Evolutionary conservation across 2,329 filamentous ascomycete species (phyloP).

Genomic region (Epichloe hybrida): DNA sequence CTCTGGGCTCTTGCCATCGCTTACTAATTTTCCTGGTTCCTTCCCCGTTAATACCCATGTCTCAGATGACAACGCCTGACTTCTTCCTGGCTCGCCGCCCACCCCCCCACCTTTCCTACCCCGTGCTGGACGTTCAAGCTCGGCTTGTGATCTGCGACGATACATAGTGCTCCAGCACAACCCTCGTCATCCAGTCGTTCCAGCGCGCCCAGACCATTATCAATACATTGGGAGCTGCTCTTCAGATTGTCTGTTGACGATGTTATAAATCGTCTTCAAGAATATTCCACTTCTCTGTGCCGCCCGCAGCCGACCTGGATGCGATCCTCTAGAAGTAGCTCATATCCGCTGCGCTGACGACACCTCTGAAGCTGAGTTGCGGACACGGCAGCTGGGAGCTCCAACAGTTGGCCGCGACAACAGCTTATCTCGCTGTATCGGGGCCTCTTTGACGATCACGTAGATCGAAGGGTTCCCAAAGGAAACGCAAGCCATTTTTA

Average conservation of each 20-base stretch:
- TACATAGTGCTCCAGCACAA: neutral
- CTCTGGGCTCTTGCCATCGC: neutral
- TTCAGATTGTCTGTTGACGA: neutral
- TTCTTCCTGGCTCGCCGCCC: neutral
- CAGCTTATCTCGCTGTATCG: neutral
- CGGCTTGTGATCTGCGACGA: slow-evolving; percentile 1
- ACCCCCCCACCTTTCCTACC: neutral
- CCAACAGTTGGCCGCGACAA: neutral
- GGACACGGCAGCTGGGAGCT: neutral
- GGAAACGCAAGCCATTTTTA: neutral
- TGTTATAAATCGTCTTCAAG: neutral
- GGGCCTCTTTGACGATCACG: neutral
- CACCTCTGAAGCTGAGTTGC: neutral
- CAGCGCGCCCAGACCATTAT: neutral
- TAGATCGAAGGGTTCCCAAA: neutral
- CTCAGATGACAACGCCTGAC: slow-evolving; percentile 3
- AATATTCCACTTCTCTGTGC: neutral
- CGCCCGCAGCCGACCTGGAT: neutral
- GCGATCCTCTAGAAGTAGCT: neutral
- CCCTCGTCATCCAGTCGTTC: neutral
- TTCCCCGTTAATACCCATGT: neutral
- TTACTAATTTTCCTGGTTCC: neutral
- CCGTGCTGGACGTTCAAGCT: neutral
- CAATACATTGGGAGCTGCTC: neutral
- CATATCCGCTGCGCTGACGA: neutral